Percentiles rank a stretch among this genome's conserved stretches.
phyloP scores from a whole-genome alignment of 192 early-diverging fungal genomes.

The Geosiphon pyriformis region DNA sequence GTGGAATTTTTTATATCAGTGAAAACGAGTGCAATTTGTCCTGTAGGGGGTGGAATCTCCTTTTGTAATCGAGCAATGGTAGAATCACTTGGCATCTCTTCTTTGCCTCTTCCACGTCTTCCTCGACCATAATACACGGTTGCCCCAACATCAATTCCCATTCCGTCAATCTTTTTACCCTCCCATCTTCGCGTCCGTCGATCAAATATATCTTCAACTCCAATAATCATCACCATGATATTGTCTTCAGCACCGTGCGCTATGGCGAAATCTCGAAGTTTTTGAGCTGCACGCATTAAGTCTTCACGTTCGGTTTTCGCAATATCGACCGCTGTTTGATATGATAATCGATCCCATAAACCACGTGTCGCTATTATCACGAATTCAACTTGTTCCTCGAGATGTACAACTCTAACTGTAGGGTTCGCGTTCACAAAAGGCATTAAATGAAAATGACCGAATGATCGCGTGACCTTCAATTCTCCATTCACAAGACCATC shows the following conservation, averaged over 20 bases:
- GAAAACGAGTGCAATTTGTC: conserved; percentile 82
- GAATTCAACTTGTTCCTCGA: conserved; percentile 79
- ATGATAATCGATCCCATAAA: conserved; percentile 74
- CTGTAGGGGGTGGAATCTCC: conserved; percentile 79
- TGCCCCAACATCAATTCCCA: conserved; percentile 27
- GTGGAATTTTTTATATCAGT: conserved; percentile 96
- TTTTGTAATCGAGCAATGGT: conserved; percentile 45
- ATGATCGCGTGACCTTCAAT: conserved; percentile 68
- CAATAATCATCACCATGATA: conserved; percentile 87
- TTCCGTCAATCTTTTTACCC: conserved; percentile 25
- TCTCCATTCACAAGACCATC: conserved; percentile 70
- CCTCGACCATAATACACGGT: conserved; percentile 16
- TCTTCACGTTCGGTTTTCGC: conserved; percentile 73
- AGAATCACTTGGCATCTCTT: conserved; percentile 48
- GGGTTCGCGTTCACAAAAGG: conserved; percentile 84
- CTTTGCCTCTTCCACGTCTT: conserved; percentile 35
- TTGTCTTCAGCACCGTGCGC: conserved; percentile 71
- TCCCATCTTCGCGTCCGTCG: conserved; percentile 26
- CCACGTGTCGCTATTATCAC: conserved; percentile 68
- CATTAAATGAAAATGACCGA: conserved; percentile 82
- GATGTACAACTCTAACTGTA: conserved; percentile 60
- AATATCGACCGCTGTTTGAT: conserved; percentile 79
- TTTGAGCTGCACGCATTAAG: conserved; percentile 70
- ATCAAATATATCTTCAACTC: conserved; percentile 73
- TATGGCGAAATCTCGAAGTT: conserved; percentile 82